Base-by-base conservation (phyloP, 495 filamentous ascomycete species). In the Evansstolkia leycettana region DNA sequence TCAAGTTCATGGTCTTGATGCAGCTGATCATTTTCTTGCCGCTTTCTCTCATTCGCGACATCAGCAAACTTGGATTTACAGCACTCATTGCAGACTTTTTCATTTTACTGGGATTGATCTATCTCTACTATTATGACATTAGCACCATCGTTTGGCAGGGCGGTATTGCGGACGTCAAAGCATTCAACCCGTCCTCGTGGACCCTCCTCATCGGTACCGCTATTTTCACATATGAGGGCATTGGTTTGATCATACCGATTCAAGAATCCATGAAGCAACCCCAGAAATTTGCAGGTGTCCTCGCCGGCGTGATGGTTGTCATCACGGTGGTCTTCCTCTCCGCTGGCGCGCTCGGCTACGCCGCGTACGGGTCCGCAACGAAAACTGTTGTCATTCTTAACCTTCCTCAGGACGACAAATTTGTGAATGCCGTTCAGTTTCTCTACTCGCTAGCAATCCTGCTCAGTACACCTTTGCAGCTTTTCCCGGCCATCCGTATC, bases 151-250 rank as follows among this genome's bases (percentile, higher is more conserved):
- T 75, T 17, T 58, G 53, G 31, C 76, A 80, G n/a, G 58, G 81
- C 28, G 88, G 89, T 6, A 54, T 92, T 9, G 68, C 85, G 0
- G 90, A 96, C 52, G 81, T 96, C 46, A 67, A 76, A 37, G 60
- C 75, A 39, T 95, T 98, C 68, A 98, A 98, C 61, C 58, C 76
- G 3, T 69, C 77, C 14, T 75, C 82, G 47, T 98, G 90, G 90
- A 94, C 88, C 0, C 73, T 96, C 23, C 94, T 96, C 56, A 95
- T 98, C 47, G 90, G 90, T 44, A 96, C 90, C 6, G 92, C 90
- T 13, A 95, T 98, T 45, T 98, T 98, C 65, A 98, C 90, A 4
- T 98, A 94, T 44, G 90, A 98, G 51, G 90, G 90, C 13, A 87
- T 98, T 43, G 90, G 90, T 13, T 72, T 98, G n/a, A 94, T 98